Conservation (phyloP, 2,329 filamentous ascomycete species). For the Venturiaceae sp. region DNA sequence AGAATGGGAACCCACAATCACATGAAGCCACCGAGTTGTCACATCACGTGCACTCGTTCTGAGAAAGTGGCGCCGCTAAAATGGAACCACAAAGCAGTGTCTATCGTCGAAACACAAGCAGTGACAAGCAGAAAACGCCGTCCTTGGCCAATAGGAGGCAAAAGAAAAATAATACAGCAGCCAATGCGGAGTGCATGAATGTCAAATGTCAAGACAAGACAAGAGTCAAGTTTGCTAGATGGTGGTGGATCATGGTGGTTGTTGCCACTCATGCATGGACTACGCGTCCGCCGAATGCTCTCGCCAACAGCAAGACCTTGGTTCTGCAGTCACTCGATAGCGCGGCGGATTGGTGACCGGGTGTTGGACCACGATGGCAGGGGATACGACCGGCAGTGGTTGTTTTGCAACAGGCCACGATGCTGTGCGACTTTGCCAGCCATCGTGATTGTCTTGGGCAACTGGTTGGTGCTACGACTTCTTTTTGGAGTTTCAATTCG, state of each 20-base stretch:
- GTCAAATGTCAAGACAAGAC: not conserved
- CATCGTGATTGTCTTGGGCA: not conserved
- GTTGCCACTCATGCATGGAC: not conserved
- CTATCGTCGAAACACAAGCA: not conserved
- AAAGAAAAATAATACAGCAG: not conserved
- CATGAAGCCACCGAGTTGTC: no score
- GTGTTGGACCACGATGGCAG: not conserved
- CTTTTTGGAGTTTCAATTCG: not conserved
- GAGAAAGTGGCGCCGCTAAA: not conserved
- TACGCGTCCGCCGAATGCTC: not conserved
- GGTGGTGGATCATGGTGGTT: not conserved
- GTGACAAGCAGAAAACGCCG: not conserved
- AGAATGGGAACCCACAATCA: no score
- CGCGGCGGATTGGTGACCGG: not conserved
- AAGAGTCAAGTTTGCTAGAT: not conserved
- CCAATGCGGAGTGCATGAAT: not conserved
- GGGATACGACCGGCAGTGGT: not conserved
- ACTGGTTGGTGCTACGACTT: not conserved
- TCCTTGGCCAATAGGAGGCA: not conserved
- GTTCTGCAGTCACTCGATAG: not conserved
- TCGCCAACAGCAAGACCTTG: not conserved
- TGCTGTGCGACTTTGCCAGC: not conserved
- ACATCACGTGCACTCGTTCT: not conserved
- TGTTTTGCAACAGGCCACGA: not conserved
- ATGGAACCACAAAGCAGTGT: not conserved